Evolutionary conservation across 2,329 filamentous ascomycete species (phyloP).

Genomic region (Fonsecaea monophora): DNA sequence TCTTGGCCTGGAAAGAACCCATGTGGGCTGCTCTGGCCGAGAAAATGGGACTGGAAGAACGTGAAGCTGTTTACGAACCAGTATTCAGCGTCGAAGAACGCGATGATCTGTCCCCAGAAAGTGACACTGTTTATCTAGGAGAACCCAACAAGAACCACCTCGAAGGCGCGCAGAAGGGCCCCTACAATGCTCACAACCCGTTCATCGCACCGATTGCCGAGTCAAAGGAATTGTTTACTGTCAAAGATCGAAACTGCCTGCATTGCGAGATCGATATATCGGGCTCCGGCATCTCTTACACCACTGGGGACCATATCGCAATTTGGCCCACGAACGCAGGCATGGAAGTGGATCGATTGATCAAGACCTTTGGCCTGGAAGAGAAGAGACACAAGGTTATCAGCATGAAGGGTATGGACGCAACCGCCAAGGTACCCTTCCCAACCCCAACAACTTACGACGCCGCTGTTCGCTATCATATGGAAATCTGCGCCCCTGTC

Average conservation of each 20-base stretch:
- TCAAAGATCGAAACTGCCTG: conserved; percentile 90
- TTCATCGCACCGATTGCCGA: conserved; percentile 93
- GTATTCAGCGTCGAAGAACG: conserved; percentile 83
- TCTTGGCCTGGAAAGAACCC: conserved; percentile 97
- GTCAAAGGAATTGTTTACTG: conserved; percentile 87
- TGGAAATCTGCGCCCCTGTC: conserved; percentile 94
- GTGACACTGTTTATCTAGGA: conserved; percentile 85
- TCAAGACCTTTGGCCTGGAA: conserved; percentile 76
- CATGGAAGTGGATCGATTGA: conserved; percentile 86
- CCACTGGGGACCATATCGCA: conserved; percentile 96
- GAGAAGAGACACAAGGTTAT: conserved; percentile 83
- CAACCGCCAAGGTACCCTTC: conserved; percentile 96
- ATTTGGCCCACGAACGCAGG: conserved; percentile 97
- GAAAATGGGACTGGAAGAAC: conserved; percentile 88
- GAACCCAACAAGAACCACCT: conserved; percentile 97
- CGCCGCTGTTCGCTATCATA: conserved; percentile 89
- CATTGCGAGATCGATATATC: conserved; percentile 95
- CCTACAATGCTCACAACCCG: conserved; percentile 95
- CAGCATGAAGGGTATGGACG: conserved; percentile 86
- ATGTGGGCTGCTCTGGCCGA: conserved; percentile 91
- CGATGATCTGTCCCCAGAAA: conserved; percentile 74
- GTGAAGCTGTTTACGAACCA: conserved; percentile 94
- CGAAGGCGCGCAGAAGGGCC: conserved; percentile 80
- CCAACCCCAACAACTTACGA: conserved; percentile 97
- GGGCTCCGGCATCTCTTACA: conserved; percentile 87